Evolutionary conservation across 345 rosid genomes (phyloP).

Genomic region (Cardamine occulta): DNA sequence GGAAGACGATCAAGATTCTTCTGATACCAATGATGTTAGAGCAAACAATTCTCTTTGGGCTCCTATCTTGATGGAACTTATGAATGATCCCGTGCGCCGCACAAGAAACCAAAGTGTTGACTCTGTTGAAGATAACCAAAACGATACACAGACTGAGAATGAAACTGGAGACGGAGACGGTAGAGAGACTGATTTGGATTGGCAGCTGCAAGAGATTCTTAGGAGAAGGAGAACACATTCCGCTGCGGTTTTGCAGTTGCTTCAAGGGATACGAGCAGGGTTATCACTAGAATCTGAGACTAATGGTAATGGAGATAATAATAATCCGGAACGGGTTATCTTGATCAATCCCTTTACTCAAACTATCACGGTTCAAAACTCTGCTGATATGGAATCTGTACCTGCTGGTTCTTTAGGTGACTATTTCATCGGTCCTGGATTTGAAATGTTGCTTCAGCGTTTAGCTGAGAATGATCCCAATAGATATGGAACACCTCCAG

Average conservation of each 20-base stretch:
- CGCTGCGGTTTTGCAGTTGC: constrained; percentile 63
- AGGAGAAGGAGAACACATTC: constrained; percentile 74
- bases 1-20: constrained; percentile 22
- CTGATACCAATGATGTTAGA: constrained; percentile 43
- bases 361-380: constrained; percentile 59
- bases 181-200: constrained; percentile 55
- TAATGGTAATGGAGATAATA: constrained; percentile 35
- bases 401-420: constrained; percentile 65
- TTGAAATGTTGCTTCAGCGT: constrained; percentile 80
- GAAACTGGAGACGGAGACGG: constrained; percentile 24
- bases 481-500: constrained; percentile 84
- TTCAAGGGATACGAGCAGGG: constrained; percentile 73
- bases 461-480: constrained; percentile 86
- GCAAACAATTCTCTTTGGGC: constrained; percentile 60
- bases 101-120: constrained; percentile 51
- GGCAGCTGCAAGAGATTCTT: constrained; percentile 61
- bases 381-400: constrained; percentile 46
- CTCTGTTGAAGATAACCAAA: constrained; percentile 41
- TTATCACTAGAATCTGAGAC: constrained; percentile 58
- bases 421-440: constrained; percentile 83
- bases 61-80: constrained; percentile 77
- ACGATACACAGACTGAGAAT: constrained; percentile 35
- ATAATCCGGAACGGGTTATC: constrained; percentile 40
- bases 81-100: constrained; percentile 53
- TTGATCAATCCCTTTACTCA: constrained; percentile 56